Conservation (phyloP, 768 basidiomycete species). For the Collybiopsis confluens region DNA sequence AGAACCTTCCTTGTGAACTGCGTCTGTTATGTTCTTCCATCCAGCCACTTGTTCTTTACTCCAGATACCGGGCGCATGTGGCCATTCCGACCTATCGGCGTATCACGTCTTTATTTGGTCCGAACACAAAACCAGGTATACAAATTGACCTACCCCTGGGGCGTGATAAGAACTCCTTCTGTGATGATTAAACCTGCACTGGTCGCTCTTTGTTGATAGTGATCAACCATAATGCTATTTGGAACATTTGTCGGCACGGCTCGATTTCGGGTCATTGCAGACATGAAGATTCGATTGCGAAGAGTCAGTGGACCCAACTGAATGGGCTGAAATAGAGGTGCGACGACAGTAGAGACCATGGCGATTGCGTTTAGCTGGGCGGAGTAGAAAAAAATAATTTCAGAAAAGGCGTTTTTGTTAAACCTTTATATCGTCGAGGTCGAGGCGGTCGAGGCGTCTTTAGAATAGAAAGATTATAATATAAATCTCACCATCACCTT, state of each 20-base stretch:
- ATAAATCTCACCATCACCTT: too few relatives aligned
- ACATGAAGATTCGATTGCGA: slow-evolving; percentile 35
- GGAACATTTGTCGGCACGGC: slow-evolving; percentile 29
- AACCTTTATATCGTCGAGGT: too few relatives aligned
- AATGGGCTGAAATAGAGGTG: slow-evolving; percentile 26
- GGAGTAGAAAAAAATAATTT: too few relatives aligned
- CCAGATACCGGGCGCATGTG: slow-evolving; percentile 35
- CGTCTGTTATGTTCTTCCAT: slow-evolving; percentile 35
- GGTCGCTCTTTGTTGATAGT: slow-evolving; percentile 35
- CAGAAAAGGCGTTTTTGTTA: too few relatives aligned
- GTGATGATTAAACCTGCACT: slow-evolving; percentile 35
- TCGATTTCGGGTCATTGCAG: slow-evolving; percentile 37
- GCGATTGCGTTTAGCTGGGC: too few relatives aligned
- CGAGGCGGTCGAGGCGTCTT: too few relatives aligned
- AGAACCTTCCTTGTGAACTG: slow-evolving; percentile 35
- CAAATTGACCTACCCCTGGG: slow-evolving; percentile 33
- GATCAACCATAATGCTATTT: slow-evolving; percentile 31
- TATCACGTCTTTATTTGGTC: slow-evolving; percentile 6
- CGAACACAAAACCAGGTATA: not conserved
- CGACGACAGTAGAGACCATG: not conserved
- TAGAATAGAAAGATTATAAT: too few relatives aligned
- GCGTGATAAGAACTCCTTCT: slow-evolving; percentile 34
- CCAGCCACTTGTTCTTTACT: slow-evolving; percentile 27
- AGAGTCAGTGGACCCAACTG: slow-evolving; percentile 30
- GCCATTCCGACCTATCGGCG: slow-evolving; percentile 30